Evolutionary conservation across 768 basidiomycete genomes (phyloP).

Genomic region (Cystofilobasidium macerans): DNA sequence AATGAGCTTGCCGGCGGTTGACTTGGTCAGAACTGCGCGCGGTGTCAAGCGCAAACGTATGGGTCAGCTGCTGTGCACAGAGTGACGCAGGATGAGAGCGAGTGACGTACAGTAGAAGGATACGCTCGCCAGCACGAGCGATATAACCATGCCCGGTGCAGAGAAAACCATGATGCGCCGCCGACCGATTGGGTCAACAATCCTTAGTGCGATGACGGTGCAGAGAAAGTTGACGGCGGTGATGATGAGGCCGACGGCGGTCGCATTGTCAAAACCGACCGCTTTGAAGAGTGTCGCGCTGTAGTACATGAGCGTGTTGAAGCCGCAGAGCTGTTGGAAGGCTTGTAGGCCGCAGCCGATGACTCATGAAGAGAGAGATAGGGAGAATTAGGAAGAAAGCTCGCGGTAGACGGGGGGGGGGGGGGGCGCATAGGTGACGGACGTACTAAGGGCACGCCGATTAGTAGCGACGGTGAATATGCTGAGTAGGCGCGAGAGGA

Average conservation of each 20-base stretch:
- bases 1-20: conserved; percentile 53
- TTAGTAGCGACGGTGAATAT: conserved; percentile 52
- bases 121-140: conserved; percentile 52
- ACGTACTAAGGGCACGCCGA: conserved; percentile 55
- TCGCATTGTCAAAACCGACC: conserved; percentile 72
- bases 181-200: conserved; percentile 61
- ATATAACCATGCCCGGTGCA: conserved; percentile 61
- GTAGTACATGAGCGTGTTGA: conserved; percentile 52
- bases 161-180: conserved; percentile 60
- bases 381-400: neutral
- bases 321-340: conserved; percentile 67
- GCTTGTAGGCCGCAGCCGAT: conserved; percentile 71
- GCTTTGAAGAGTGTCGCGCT: conserved; percentile 67
- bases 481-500: conserved; percentile 48
- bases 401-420: neutral
- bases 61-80: neutral
- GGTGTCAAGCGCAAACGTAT: conserved; percentile 26
- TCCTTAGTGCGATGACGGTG: conserved; percentile 55
- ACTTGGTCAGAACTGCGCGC: conserved; percentile 48
- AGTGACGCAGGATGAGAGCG: neutral
- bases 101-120: conserved; percentile 54
- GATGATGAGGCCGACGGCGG: conserved; percentile 66
- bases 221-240: conserved; percentile 70
- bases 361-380: conserved; percentile 40
- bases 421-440: conserved; percentile 31